Evolutionary conservation across 148 eudicot genomes (phyloP), one percentile per base, ranked within the genome.

Genomic region (Chenopodium berlandieri): DNA sequence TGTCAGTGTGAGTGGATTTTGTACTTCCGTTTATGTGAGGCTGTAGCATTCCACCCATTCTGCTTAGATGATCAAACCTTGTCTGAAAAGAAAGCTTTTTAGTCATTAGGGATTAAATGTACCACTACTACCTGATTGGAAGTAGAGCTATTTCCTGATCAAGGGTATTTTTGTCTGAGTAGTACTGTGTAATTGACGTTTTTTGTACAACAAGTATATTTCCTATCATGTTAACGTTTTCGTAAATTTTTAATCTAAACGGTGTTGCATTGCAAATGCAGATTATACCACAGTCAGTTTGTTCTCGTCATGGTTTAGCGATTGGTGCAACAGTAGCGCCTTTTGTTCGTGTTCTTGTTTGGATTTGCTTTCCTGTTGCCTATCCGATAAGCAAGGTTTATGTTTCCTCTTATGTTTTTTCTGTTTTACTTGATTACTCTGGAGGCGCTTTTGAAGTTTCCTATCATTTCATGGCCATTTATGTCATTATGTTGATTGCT

Each of bases 311-410:
- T 86, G 99, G 99, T 82, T 88, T 96, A 82, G 94, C 92, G 67
- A 94, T 96, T 70, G 99, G 99, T 86, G 97, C 98, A 32, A 27
- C 93, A 69, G 89, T 94, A n/a, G 89, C 98, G 71, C 99, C 99
- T 23, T 70, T 92, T 75, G 99, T 96, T 73, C 99, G 98, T 20
- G 86, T 91, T 73, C 98, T 96, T 83, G 98, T 96, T 84, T 96
- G 95, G 94, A 81, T 96, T 44, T 96, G 99, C 84, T 92, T 88
- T 83, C 98, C 99, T 79, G 82, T 96, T 88, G 97, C 99, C 71
- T 96, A 87, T 90, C 99, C 99, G 47, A 96, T 96, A 82, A 92
- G 99, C 94, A 96, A 96, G 98, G 99, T 92, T 75, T 78, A 80
- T 40, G 30, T 72, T 58, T 78, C n/a, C 54, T 73, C 65, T 62